phyloP scores from a whole-genome alignment of 148 eudicot genomes.

The Camellia granthamiana region DNA sequence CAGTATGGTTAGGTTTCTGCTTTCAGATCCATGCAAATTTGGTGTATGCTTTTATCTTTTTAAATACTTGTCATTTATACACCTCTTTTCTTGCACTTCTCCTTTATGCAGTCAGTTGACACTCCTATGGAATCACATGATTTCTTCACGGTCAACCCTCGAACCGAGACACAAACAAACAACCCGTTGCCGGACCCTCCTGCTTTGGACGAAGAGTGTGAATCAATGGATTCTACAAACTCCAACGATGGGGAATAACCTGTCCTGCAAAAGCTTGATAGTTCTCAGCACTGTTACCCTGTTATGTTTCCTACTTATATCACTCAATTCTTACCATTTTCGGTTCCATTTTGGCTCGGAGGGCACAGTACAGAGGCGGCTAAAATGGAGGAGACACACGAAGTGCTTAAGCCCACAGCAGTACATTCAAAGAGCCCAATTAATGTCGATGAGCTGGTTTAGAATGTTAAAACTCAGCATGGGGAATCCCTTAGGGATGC shows the following conservation, averaged over 20 bases:
- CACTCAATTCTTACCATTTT: slow-evolving; percentile 45
- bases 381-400: slow-evolving; percentile 45
- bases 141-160: slow-evolving; percentile 42
- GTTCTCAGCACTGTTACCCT: slow-evolving; percentile 47
- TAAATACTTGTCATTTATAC: not conserved
- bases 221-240: slow-evolving; percentile 74
- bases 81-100: not conserved
- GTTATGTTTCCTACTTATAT: slow-evolving; percentile 58
- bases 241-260: slow-evolving; percentile 39
- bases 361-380: slow-evolving; percentile 30
- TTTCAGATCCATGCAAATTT: not conserved
- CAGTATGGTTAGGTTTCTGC: not conserved
- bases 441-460: slow-evolving; percentile 72
- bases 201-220: slow-evolving; percentile 64
- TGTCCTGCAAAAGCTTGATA: slow-evolving; percentile 32
- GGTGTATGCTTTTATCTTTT: not conserved
- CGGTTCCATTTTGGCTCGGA: slow-evolving; percentile 52
- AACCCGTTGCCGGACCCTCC: slow-evolving; percentile 38
- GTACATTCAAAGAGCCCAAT: slow-evolving; percentile 75
- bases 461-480: slow-evolving; percentile 79
- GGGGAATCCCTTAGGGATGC: slow-evolving; percentile 59
- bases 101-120: slow-evolving; percentile 37
- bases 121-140: slow-evolving; percentile 52
- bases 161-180: slow-evolving; percentile 36
- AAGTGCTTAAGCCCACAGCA: slow-evolving; percentile 76